Conservation (phyloP, 2,329 filamentous ascomycete species). For the Botryotinia globosa region DNA sequence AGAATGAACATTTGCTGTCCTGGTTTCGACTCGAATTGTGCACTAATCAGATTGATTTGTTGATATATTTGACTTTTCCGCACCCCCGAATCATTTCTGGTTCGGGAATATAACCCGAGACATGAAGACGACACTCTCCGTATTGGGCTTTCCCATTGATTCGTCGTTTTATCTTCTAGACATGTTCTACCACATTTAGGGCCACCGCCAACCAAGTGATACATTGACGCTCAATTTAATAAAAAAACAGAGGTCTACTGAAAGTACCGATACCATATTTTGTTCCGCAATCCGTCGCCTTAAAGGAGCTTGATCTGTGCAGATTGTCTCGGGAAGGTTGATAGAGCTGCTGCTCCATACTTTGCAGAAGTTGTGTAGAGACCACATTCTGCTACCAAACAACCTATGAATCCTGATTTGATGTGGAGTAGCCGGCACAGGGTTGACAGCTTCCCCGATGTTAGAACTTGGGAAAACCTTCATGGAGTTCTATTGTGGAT, state of each 20-base stretch:
- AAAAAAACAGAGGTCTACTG: not conserved
- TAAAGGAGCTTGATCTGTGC: not conserved
- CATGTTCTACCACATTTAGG: not conserved
- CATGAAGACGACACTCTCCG: not conserved
- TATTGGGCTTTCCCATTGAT: not conserved
- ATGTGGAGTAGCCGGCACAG: not conserved
- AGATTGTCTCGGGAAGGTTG: constrained; percentile 5
- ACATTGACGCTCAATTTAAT: not conserved
- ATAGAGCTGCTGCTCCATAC: not conserved
- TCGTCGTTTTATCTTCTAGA: not conserved
- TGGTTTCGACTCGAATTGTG: not conserved
- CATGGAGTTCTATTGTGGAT: constrained; percentile 7
- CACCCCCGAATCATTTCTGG: not conserved
- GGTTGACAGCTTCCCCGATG: not conserved
- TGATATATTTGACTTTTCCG: constrained; percentile 5
- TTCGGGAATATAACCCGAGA: not conserved
- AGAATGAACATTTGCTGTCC: not conserved
- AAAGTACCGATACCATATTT: constrained; percentile 9
- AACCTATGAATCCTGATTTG: not conserved
- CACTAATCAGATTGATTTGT: not conserved
- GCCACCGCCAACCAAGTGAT: not conserved
- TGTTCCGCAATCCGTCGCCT: not conserved
- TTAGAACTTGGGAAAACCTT: not conserved
- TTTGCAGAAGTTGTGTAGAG: not conserved
- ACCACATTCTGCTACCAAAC: not conserved